These are phyloP conservation scores for Potentilla sterilis DNA, from an alignment of 306 rosid species.

Conservation along the genomic window DNA sequence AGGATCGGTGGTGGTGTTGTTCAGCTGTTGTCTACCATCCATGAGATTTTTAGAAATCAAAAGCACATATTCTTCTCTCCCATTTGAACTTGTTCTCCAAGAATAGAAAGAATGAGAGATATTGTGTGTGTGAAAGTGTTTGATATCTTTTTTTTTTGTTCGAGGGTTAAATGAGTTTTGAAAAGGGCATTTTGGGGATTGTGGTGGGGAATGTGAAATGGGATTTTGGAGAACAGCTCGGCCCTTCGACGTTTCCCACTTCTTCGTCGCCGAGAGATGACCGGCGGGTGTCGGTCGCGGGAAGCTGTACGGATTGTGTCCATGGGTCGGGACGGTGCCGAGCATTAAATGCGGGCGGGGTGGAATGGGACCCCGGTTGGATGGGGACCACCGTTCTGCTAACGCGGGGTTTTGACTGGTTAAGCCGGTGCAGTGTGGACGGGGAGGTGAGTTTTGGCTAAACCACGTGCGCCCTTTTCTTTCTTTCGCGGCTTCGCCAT, in stretches of 20 bases:
- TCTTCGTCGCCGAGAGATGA: conserved; percentile 3
- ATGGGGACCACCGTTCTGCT: conserved; percentile 36
- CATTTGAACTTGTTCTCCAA: conserved; percentile 40
- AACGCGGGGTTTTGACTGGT: conserved; percentile 77
- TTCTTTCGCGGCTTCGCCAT: conserved; percentile 11
- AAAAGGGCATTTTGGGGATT: neutral
- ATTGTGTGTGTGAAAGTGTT: neutral
- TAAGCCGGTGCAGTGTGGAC: conserved; percentile 47
- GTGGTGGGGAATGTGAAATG: conserved; percentile 35
- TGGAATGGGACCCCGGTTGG: conserved; percentile 27
- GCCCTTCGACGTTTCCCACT: conserved; percentile 62
- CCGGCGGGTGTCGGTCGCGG: conserved; percentile 58
- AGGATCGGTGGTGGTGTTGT: neutral
- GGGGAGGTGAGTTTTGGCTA: neutral
- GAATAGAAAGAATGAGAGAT: conserved; percentile 18
- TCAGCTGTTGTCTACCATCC: conserved; percentile 49
- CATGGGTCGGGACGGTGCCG: conserved; percentile 36
- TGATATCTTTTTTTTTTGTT: neutral
- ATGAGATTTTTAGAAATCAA: conserved; percentile 20
- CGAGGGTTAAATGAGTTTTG: conserved; percentile 9
- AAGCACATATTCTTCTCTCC: conserved; percentile 46
- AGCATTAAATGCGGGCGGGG: conserved; percentile 24
- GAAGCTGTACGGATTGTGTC: conserved; percentile 33
- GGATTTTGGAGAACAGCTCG: conserved; percentile 82
- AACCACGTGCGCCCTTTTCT: neutral